phyloP scores from a whole-genome alignment of 2,329 filamentous ascomycete genomes.

The Claviceps maximensis region DNA sequence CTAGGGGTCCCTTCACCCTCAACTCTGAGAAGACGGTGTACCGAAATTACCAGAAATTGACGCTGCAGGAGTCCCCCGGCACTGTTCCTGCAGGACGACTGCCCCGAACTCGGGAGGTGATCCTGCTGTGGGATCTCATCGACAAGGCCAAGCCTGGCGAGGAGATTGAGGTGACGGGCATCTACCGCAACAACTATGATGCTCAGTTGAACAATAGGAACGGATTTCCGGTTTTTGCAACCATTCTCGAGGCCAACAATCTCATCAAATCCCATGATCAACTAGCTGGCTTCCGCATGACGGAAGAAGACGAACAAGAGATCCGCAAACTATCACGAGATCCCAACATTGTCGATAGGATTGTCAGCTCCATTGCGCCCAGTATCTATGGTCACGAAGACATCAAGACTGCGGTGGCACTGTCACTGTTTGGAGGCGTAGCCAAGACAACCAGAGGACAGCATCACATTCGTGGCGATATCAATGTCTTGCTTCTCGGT shows the following conservation, averaged over 20 bases:
- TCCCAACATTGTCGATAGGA: constrained; percentile 82
- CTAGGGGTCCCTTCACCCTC: constrained; percentile 82
- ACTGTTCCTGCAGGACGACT: constrained; percentile 93
- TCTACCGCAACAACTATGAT: constrained; percentile 97
- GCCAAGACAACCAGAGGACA: constrained; percentile 81
- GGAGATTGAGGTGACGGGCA: constrained; percentile 91
- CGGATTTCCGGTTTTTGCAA: constrained; percentile 95
- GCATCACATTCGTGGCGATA: constrained; percentile 88
- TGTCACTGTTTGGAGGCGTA: constrained; percentile 90
- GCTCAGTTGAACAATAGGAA: constrained; percentile 97
- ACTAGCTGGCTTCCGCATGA: constrained; percentile 88
- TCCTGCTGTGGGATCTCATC: constrained; percentile 92
- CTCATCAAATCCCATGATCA: constrained; percentile 96
- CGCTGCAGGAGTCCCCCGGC: constrained; percentile 90
- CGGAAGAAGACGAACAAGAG: constrained; percentile 83
- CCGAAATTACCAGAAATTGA: constrained; percentile 96
- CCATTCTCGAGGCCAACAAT: constrained; percentile 93
- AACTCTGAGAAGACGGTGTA: constrained; percentile 98
- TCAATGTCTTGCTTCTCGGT: constrained; percentile 91
- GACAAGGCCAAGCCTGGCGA: constrained; percentile 94
- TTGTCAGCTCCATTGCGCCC: constrained; percentile 84
- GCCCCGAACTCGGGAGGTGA: constrained; percentile 84
- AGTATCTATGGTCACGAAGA: constrained; percentile 96
- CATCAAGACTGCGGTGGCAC: constrained; percentile 90
- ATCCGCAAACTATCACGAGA: constrained; percentile 84